Evolutionary conservation across 2,329 filamentous ascomycete species (phyloP), one percentile per base, ranked within the genome.

Genomic region (Talaromyces pinophilus): DNA sequence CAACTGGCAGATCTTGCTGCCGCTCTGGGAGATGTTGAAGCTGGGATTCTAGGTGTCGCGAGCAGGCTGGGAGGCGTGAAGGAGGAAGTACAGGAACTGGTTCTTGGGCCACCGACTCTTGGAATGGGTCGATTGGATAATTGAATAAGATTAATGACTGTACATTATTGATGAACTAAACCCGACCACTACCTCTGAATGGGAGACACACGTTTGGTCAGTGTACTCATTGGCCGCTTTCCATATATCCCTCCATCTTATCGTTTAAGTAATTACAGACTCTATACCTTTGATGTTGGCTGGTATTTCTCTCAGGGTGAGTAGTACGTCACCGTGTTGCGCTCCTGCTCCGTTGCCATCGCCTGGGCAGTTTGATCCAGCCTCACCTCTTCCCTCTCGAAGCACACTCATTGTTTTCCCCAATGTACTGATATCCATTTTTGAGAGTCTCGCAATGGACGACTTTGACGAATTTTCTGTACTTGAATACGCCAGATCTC

Each of bases 1-100:
- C 75, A 75, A 57, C 73, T 80, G 59, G 79, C 73, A 50, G 81
- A 80, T 66, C 79, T 90, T 54, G 85, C 85, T 17, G 83, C 82
- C 13, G 87, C 88, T 52, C 81, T 90, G 69, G 81, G 84, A 19
- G 88, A 90, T 70, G 88, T 90, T 67, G 87, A 90, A 77, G 82
- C 85, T 70, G 85, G 87, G 65, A 88, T 90, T 64, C 76, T 89
- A 65, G 84, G 86, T 63, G 87, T 89, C 65, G 88, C 88, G 5
- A 82, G 83, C 28, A 83, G 86, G 64, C 83, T 90, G 60, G 87
- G 87, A 2, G 79, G 79, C 57, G 83, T 83, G 4, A 85, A 87
- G 68, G 88, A 90, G 74, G 84, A 84, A 42, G 82, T 89, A 65
- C 87, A 88, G 64, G 83, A 83, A 69, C 75, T 89, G 62, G 84